Conservation (phyloP, 2,329 filamentous ascomycete genomes). For the Pseudogymnoascus destructans region DNA sequence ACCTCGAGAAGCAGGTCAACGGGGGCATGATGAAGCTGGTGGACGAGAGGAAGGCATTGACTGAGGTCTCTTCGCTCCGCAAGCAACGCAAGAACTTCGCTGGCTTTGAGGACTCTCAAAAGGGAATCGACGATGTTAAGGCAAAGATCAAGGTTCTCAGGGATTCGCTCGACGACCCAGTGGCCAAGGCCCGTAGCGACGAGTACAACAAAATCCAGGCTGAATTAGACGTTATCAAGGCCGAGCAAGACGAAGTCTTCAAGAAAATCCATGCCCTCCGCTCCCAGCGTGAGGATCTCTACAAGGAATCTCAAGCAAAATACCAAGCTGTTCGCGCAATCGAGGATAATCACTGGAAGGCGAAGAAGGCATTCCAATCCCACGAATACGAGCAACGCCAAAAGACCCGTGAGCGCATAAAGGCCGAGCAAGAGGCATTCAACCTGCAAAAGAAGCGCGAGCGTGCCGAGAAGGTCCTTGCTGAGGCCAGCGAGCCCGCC, state of each 20-base stretch:
- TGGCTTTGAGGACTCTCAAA: slow-evolving; percentile 71
- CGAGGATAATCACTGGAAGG: slow-evolving; percentile 78
- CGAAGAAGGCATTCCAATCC: slow-evolving; percentile 68
- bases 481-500: slow-evolving; percentile 72
- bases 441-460: slow-evolving; percentile 62
- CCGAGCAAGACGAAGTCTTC: slow-evolving; percentile 80
- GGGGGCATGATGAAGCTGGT: slow-evolving; percentile 87
- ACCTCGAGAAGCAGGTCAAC: slow-evolving; percentile 75
- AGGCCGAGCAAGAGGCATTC: slow-evolving; percentile 65
- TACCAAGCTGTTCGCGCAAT: slow-evolving; percentile 69
- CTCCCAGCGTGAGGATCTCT: slow-evolving; percentile 73
- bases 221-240: slow-evolving; percentile 82
- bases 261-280: slow-evolving; percentile 75
- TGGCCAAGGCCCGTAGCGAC: slow-evolving; percentile 76
- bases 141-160: slow-evolving; percentile 78
- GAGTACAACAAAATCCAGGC: slow-evolving; percentile 74
- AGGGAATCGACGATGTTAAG: slow-evolving; percentile 78
- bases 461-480: slow-evolving; percentile 61
- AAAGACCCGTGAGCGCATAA: slow-evolving; percentile 61
- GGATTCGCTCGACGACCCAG: slow-evolving; percentile 82
- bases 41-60: slow-evolving; percentile 88
- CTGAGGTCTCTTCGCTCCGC: slow-evolving; percentile 68
- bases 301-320: slow-evolving; percentile 77
- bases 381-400: slow-evolving; percentile 76
- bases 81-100: slow-evolving; percentile 88